These are phyloP conservation scores for Mercurialis annua DNA, from an alignment of 345 rosid species.

Conservation along the genomic window DNA sequence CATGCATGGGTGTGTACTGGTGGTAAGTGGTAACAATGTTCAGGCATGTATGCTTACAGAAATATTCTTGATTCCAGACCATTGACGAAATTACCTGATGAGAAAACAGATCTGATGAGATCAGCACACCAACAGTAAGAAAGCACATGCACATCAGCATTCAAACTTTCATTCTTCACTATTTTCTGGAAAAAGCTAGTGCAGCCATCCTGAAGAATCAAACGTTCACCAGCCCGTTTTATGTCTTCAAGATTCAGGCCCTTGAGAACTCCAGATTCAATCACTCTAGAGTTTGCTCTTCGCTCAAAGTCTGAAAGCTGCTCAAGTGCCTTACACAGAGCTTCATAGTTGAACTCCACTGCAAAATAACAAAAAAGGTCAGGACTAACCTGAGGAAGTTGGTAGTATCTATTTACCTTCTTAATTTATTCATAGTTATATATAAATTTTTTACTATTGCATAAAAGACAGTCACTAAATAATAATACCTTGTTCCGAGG, in stretches of 20 bases:
- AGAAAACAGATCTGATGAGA: slow-evolving; percentile 76
- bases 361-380: slow-evolving; percentile 25
- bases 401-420: slow-evolving; percentile 10
- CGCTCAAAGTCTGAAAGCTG: slow-evolving; percentile 78
- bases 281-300: slow-evolving; percentile 75
- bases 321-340: slow-evolving; percentile 62
- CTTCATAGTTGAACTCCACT: slow-evolving; percentile 71
- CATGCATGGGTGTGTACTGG: neutral
- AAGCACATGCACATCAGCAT: slow-evolving; percentile 62
- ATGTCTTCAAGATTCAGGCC: slow-evolving; percentile 86
- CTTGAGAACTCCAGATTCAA: slow-evolving; percentile 79
- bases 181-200: slow-evolving; percentile 62
- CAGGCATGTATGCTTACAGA: neutral
- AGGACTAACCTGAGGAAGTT: slow-evolving; percentile 1
- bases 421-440: neutral
- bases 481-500: slow-evolving; percentile 53
- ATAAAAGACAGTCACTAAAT: neutral
- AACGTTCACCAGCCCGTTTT: slow-evolving; percentile 81
- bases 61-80: neutral
- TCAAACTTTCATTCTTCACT: slow-evolving; percentile 45
- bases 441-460: neutral
- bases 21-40: neutral
- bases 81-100: slow-evolving; percentile 48
- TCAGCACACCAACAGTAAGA: slow-evolving; percentile 98
- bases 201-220: slow-evolving; percentile 93